These are phyloP conservation scores for Podospora anserina DNA, from an alignment of 495 filamentous ascomycete species.

Conservation along the genomic window DNA sequence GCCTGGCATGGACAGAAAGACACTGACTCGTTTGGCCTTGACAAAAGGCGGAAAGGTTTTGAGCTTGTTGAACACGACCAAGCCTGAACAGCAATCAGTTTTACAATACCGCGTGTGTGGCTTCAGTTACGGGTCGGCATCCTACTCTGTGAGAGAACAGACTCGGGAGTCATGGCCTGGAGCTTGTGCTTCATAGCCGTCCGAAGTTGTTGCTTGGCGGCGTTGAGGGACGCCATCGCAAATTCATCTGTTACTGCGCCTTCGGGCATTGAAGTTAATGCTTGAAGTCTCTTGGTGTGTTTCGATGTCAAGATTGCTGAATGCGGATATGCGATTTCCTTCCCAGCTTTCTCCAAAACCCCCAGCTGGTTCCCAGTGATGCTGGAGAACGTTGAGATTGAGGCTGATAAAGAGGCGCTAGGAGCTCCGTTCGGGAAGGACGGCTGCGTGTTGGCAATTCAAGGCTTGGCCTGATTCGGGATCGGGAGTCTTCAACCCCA, in stretches of 20 bases:
- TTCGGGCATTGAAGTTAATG: slow-evolving; percentile 5
- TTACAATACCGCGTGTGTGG: neutral
- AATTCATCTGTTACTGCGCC: neutral
- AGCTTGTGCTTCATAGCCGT: slow-evolving; percentile 63
- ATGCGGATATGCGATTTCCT: neutral
- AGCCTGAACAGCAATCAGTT: slow-evolving; percentile 44
- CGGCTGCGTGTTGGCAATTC: neutral
- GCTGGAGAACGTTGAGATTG: neutral
- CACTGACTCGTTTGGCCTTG: slow-evolving; percentile 67
- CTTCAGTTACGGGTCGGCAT: slow-evolving; percentile 2
- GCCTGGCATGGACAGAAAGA: slow-evolving; percentile 89
- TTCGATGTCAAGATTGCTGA: neutral
- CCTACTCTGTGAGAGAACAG: slow-evolving; percentile 66
- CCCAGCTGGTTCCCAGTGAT: neutral
- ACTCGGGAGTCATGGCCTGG: slow-evolving; percentile 52
- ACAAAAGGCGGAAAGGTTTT: slow-evolving; percentile 56
- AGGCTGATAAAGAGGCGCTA: slow-evolving; percentile 2
- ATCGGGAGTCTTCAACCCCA: neutral
- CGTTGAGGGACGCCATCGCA: slow-evolving; percentile 34
- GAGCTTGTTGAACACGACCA: slow-evolving; percentile 54
- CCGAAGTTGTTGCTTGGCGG: slow-evolving; percentile 72
- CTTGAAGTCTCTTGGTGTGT: neutral
- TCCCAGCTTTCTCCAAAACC: neutral
- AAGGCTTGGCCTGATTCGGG: slow-evolving; percentile 1
- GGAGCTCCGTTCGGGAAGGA: neutral